These are phyloP conservation scores for Penicillium sp. DNA, from an alignment of 2,329 filamentous ascomycete genomes.

Conservation along the genomic window DNA sequence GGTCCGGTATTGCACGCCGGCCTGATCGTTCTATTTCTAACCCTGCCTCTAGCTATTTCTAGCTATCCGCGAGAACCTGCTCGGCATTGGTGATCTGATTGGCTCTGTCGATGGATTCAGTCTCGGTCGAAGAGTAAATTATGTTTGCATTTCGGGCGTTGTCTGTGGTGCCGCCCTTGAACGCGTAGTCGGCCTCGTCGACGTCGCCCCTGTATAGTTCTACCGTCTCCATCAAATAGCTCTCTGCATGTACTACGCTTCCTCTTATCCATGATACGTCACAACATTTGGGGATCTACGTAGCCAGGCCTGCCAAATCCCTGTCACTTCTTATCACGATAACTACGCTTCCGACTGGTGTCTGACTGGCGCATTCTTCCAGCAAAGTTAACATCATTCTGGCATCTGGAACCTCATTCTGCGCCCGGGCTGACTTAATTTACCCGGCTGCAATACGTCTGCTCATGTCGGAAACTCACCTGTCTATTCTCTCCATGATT, in stretches of 20 bases:
- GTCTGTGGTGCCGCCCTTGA: not conserved
- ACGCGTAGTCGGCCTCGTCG: not conserved
- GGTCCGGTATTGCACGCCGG: not conserved
- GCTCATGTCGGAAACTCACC: not conserved
- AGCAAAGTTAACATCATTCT: not conserved
- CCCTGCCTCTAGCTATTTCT: not conserved
- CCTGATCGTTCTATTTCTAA: not conserved
- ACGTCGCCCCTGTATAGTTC: not conserved
- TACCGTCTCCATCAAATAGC: not conserved
- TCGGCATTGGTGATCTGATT: not conserved
- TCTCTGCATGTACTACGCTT: not conserved
- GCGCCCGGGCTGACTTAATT: not conserved
- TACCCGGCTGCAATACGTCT: not conserved
- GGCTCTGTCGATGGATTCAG: not conserved
- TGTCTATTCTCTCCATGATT: not conserved
- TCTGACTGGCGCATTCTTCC: constrained; percentile 3
- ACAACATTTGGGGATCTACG: not conserved
- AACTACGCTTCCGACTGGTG: not conserved
- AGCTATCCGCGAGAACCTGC: not conserved
- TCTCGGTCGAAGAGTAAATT: not conserved
- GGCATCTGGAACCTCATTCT: not conserved
- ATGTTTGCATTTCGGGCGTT: not conserved
- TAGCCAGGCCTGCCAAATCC: not conserved
- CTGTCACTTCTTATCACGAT: not conserved
- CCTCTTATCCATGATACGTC: not conserved